These are phyloP conservation scores for Lipomyces anomalus DNA, from an alignment of 805 yeast genomes.

Conservation along the genomic window DNA sequence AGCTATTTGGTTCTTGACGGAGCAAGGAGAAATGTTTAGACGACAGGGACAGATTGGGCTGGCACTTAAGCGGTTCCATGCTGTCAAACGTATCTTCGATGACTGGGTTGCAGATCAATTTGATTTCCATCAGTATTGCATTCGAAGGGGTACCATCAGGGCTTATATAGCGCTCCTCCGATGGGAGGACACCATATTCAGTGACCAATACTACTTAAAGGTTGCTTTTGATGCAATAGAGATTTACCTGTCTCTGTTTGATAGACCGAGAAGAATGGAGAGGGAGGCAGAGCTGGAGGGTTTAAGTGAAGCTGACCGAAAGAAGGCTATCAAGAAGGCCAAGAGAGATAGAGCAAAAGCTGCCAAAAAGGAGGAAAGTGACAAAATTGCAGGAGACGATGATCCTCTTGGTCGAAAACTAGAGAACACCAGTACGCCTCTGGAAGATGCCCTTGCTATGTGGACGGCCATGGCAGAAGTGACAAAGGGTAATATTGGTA, in stretches of 20 bases:
- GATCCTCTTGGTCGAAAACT: conserved; percentile 49
- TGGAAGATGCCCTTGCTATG: conserved; percentile 40
- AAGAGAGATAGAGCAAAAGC: conserved; percentile 41
- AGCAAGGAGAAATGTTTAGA: conserved; percentile 75
- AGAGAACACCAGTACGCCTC: conserved; percentile 35
- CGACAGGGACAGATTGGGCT: conserved; percentile 63
- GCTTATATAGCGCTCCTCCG: conserved; percentile 67
- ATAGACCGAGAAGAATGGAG: conserved; percentile 20
- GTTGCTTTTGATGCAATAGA: conserved; percentile 63
- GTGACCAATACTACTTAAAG: conserved; percentile 58
- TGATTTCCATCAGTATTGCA: conserved; percentile 90
- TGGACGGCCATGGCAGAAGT: conserved; percentile 33
- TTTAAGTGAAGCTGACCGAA: conserved; percentile 31
- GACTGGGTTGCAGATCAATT: conserved; percentile 77
- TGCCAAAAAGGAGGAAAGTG: conserved; percentile 39
- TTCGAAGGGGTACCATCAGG: conserved; percentile 85
- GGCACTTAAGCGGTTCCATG: conserved; percentile 70
- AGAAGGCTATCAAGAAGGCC: conserved; percentile 34
- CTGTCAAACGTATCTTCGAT: conserved; percentile 52
- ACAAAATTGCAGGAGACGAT: conserved; percentile 29
- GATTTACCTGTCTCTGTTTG: conserved; percentile 44
- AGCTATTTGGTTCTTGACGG: conserved; percentile 81
- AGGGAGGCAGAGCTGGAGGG: conserved; percentile 27
- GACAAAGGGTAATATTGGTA: too few relatives aligned
- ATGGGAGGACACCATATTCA: conserved; percentile 76